phyloP scores from a whole-genome alignment of 257 asterid genomes.

The Verbascum thapsus region DNA sequence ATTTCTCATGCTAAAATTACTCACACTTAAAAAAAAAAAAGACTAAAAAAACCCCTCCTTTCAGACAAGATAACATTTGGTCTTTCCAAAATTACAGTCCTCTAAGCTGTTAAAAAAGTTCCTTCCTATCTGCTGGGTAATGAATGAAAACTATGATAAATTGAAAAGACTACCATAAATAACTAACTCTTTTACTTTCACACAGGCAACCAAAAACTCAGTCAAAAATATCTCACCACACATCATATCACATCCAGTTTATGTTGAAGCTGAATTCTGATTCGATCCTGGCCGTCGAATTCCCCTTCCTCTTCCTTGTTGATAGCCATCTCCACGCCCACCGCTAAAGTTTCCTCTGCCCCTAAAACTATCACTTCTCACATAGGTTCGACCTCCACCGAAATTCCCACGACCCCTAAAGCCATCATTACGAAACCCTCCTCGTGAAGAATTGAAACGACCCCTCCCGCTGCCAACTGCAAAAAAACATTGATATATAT shows the following conservation, averaged over 20 bases:
- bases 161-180: neutral
- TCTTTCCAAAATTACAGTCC: slow-evolving; percentile 27
- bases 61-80: neutral
- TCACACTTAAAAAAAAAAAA: too few species aligned
- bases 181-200: slow-evolving; percentile 11
- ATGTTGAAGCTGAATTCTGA: slow-evolving; percentile 33
- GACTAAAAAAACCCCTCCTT: neutral
- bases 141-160: neutral
- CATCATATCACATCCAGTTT: slow-evolving; percentile 17
- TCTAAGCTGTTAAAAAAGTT: neutral
- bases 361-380: slow-evolving; percentile 55
- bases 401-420: slow-evolving; percentile 43
- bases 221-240: slow-evolving; percentile 31
- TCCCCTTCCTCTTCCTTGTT: slow-evolving; percentile 38
- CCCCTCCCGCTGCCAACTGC: slow-evolving; percentile 58
- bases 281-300: slow-evolving; percentile 24
- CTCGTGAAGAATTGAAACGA: slow-evolving; percentile 53
- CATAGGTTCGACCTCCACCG: slow-evolving; percentile 35
- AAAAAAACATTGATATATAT: neutral
- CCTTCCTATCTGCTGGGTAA: too few species aligned
- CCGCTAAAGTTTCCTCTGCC: slow-evolving; percentile 40
- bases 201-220: slow-evolving; percentile 29
- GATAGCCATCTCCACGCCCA: slow-evolving; percentile 44
- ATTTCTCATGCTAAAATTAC: too few species aligned
- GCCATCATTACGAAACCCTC: slow-evolving; percentile 60